Percentiles rank a stretch among this genome's conserved stretches.
These are phyloP conservation scores for Bonia amplexicaulis DNA, from an alignment of 176 grass and related monocot genomes.

Conservation along the genomic window DNA sequence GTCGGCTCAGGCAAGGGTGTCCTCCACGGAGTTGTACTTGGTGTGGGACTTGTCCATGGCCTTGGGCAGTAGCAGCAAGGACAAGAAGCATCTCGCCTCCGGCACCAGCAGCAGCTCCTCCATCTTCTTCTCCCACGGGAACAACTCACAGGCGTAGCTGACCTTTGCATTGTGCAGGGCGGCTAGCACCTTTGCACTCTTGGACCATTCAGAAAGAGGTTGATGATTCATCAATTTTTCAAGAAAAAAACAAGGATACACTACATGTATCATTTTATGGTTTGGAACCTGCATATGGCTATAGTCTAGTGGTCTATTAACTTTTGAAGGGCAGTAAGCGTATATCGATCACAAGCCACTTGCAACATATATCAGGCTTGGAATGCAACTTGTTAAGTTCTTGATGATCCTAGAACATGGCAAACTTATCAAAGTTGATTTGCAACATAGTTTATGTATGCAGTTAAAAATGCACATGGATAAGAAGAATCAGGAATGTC, in stretches of 20 bases:
- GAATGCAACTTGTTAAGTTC: not conserved
- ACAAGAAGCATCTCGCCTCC: constrained; percentile 58
- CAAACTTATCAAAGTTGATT: not conserved
- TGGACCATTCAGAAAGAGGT: constrained; percentile 35
- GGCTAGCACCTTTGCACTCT: constrained; percentile 45
- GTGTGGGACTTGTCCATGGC: constrained; percentile 47
- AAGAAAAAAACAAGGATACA: not conserved
- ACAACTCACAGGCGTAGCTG: constrained; percentile 48
- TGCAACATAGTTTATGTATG: not conserved
- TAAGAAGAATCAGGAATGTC: not conserved
- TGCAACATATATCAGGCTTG: not conserved
- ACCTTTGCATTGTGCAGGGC: constrained; percentile 58
- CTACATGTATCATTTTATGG: not conserved
- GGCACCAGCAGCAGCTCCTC: constrained; percentile 52
- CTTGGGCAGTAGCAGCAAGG: constrained; percentile 80
- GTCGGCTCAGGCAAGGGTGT: constrained; percentile 84
- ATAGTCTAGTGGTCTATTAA: not conserved
- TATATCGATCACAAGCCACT: not conserved
- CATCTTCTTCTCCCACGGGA: constrained; percentile 97
- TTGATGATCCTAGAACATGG: not conserved
- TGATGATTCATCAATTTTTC: not conserved
- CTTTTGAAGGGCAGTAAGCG: not conserved
- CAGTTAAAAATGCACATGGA: not conserved
- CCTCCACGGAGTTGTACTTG: constrained; percentile 67
- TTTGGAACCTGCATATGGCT: not conserved